These are phyloP conservation scores for Candida glucosophila DNA, from an alignment of 1,139 yeast genomes.

Conservation along the genomic window DNA sequence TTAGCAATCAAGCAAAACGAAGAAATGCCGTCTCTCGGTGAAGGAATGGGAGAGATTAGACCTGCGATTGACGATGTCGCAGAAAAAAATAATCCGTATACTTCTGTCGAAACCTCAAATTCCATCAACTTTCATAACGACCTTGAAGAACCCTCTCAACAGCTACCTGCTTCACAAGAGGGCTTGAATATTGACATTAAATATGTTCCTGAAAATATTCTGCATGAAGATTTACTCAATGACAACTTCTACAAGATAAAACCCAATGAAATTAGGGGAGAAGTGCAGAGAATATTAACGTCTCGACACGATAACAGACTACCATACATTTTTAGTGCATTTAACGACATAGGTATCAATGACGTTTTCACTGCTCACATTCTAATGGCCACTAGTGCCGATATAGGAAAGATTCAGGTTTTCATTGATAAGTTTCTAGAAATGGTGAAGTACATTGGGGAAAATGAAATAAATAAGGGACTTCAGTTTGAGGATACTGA, in stretches of 20 bases:
- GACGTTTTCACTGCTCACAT: slow-evolving; percentile 20
- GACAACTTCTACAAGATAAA: slow-evolving; percentile 6
- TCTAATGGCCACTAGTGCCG: slow-evolving; percentile 17
- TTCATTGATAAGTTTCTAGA: slow-evolving; percentile 7
- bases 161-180: slow-evolving; percentile 1
- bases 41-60: slow-evolving; percentile 31
- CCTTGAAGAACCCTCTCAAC: slow-evolving; percentile 1
- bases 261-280: slow-evolving; percentile 1
- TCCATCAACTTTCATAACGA: neutral
- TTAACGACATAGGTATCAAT: slow-evolving; percentile 17
- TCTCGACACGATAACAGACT: slow-evolving; percentile 5
- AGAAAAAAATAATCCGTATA: slow-evolving; percentile 2
- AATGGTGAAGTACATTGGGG: slow-evolving; percentile 3
- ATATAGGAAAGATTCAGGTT: slow-evolving; percentile 8
- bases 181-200: slow-evolving; percentile 2
- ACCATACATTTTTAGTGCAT: slow-evolving; percentile 8
- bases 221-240: slow-evolving; percentile 8
- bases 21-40: slow-evolving; percentile 22
- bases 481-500: slow-evolving; percentile 7
- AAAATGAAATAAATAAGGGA: slow-evolving; percentile 6
- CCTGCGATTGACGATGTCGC: slow-evolving; percentile 24
- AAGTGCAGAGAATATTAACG: slow-evolving; percentile 3
- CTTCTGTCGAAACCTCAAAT: slow-evolving; percentile 16
- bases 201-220: slow-evolving; percentile 6
- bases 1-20: slow-evolving; percentile 1